phyloP scores from a whole-genome alignment of 2,329 filamentous ascomycete species.

The Colletotrichum nymphaeae region DNA sequence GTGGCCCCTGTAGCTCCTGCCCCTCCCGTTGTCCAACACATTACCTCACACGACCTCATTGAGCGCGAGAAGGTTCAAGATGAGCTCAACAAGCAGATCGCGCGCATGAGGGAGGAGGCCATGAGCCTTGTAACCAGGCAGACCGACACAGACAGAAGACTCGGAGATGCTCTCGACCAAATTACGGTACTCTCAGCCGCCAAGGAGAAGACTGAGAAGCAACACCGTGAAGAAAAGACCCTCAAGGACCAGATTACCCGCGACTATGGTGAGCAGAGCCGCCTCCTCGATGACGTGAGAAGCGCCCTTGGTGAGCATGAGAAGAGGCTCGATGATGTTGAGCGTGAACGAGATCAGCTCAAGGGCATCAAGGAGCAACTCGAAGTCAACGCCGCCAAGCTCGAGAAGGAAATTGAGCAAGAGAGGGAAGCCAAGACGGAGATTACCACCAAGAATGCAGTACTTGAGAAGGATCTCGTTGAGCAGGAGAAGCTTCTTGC shows the following conservation, averaged over 20 bases:
- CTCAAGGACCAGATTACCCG: conserved; percentile 21
- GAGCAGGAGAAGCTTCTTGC: conserved; percentile 11
- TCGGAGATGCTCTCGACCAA: conserved; percentile 31
- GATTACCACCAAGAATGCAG: conserved; percentile 9
- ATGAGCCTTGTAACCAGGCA: conserved; percentile 29
- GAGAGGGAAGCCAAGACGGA: conserved; percentile 24
- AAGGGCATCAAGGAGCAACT: conserved; percentile 24
- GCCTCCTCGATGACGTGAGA: conserved; percentile 26
- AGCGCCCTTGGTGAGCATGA: conserved; percentile 25
- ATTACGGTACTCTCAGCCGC: conserved; percentile 25
- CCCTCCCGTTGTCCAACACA: conserved; percentile 19
- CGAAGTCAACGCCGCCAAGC: conserved; percentile 21
- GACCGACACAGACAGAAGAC: conserved; percentile 25
- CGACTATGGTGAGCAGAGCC: conserved; percentile 30
- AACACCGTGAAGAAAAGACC: conserved; percentile 17
- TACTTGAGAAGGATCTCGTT: conserved; percentile 12
- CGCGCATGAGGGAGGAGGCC: conserved; percentile 32
- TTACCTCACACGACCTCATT: conserved; percentile 24
- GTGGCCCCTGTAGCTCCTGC: conserved; percentile 22
- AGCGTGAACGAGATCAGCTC: conserved; percentile 30
- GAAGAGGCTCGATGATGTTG: conserved; percentile 14
- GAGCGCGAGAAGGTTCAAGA: conserved; percentile 27
- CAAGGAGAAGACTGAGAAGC: conserved; percentile 25
- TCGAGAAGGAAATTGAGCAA: conserved; percentile 20
- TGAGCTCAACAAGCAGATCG: conserved; percentile 30